Percentiles rank a stretch among this genome's conserved stretches.
These are phyloP conservation scores for Arthrinium phaeospermum DNA, from an alignment of 2,329 filamentous ascomycete genomes.

Conservation along the genomic window DNA sequence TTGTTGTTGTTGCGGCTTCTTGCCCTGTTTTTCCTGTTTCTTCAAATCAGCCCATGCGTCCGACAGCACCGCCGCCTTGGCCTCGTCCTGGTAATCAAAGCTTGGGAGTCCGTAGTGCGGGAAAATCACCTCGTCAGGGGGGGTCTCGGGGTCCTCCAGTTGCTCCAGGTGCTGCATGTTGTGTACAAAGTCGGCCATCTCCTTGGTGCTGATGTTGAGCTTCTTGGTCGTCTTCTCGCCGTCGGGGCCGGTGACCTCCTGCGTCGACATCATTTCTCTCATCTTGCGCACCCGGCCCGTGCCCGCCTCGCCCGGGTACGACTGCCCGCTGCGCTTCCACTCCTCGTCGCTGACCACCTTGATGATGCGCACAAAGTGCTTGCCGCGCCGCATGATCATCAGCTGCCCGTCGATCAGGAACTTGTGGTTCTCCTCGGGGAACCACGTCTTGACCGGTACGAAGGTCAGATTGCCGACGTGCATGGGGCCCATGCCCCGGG, in stretches of 20 bases:
- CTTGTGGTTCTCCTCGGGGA: slow-evolving; percentile 59
- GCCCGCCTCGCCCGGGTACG: slow-evolving; percentile 59
- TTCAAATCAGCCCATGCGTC: neutral
- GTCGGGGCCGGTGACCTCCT: neutral
- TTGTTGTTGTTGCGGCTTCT: neutral
- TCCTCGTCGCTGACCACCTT: slow-evolving; percentile 63
- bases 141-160: neutral
- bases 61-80: neutral
- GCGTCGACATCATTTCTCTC: slow-evolving; percentile 34
- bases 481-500: slow-evolving; percentile 34
- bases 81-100: neutral
- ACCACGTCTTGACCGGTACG: slow-evolving; percentile 66
- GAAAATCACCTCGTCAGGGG: slow-evolving; percentile 5
- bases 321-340: slow-evolving; percentile 53
- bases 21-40: neutral
- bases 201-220: neutral
- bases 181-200: neutral
- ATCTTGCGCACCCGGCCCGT: slow-evolving; percentile 55
- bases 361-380: slow-evolving; percentile 67
- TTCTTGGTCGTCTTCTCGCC: neutral
- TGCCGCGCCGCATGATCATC: slow-evolving; percentile 67
- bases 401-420: slow-evolving; percentile 66
- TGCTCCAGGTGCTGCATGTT: slow-evolving; percentile 4
- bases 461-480: slow-evolving; percentile 61
- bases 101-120: neutral